Conservation (phyloP, 306 rosid species). For the Comarum palustre region DNA sequence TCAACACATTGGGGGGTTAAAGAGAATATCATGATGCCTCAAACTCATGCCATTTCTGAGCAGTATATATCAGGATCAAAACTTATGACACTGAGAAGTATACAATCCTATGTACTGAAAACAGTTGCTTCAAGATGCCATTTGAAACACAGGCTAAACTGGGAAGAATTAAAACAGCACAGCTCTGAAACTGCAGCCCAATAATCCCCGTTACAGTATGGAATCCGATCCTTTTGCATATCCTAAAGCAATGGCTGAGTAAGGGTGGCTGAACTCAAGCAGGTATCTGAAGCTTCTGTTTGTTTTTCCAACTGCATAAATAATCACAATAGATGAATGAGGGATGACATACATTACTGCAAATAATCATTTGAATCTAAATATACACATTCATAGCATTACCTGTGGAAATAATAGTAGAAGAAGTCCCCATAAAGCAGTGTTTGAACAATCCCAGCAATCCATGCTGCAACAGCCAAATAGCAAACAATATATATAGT, state of each 20-base stretch:
- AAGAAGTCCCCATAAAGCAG: conserved; percentile 85
- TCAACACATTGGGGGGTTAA: neutral
- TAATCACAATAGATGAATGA: conserved; percentile 8
- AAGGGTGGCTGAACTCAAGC: conserved; percentile 42
- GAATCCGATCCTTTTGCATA: neutral
- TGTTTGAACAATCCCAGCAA: conserved; percentile 78
- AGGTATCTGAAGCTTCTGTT: conserved; percentile 76
- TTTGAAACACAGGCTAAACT: conserved; percentile 16
- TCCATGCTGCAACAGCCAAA: conserved; percentile 68
- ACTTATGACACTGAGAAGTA: conserved; percentile 6
- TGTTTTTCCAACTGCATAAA: conserved; percentile 83
- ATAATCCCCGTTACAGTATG: neutral
- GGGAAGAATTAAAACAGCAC: neutral
- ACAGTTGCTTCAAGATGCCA: conserved; percentile 12
- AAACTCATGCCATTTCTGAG: neutral
- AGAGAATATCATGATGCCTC: neutral
- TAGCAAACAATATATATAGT: neutral
- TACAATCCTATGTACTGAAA: conserved; percentile 20
- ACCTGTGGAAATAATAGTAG: conserved; percentile 89
- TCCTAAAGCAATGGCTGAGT: neutral
- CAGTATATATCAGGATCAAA: neutral
- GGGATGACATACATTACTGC: conserved; percentile 13
- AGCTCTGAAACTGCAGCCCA: conserved; percentile 1
- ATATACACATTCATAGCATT: neutral
- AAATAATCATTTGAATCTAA: neutral